Conservation (phyloP, 768 basidiomycete genomes). For the Trametes punicea region DNA sequence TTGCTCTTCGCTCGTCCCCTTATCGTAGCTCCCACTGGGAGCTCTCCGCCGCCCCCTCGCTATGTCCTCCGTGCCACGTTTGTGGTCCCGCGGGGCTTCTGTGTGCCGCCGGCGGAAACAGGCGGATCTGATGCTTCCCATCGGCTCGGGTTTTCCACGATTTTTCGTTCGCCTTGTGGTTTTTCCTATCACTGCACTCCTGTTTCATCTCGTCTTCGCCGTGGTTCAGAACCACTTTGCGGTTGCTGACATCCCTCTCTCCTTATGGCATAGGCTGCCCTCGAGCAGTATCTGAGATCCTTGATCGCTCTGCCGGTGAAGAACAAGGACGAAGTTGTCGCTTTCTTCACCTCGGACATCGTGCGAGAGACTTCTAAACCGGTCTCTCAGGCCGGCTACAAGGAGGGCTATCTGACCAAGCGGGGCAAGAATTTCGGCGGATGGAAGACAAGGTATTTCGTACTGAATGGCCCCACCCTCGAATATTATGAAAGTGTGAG, state of each 20-base stretch:
- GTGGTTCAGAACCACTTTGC: background rate
- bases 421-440: constrained; percentile 97
- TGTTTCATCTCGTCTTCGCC: constrained; percentile 1
- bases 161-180: background rate
- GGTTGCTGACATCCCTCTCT: constrained; percentile 9
- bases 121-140: constrained; percentile 9
- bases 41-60: background rate
- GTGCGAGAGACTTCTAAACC: constrained; percentile 73
- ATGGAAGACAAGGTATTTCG: constrained; percentile 96
- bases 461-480: constrained; percentile 83
- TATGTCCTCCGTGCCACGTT: background rate
- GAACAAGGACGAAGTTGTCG: constrained; percentile 85
- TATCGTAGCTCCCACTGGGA: background rate
- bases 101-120: background rate
- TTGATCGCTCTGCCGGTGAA: constrained; percentile 79
- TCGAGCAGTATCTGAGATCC: constrained; percentile 85
- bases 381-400: constrained; percentile 78
- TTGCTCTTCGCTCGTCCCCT: background rate
- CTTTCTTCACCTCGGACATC: constrained; percentile 89
- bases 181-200: background rate
- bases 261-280: constrained; percentile 47
- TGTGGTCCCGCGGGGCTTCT: constrained; percentile 1
- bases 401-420: constrained; percentile 95
- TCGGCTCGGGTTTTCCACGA: background rate
- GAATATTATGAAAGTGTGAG: constrained; percentile 96